phyloP scores from a whole-genome alignment of 495 filamentous ascomycete genomes.

The Penicillium fimorum region DNA sequence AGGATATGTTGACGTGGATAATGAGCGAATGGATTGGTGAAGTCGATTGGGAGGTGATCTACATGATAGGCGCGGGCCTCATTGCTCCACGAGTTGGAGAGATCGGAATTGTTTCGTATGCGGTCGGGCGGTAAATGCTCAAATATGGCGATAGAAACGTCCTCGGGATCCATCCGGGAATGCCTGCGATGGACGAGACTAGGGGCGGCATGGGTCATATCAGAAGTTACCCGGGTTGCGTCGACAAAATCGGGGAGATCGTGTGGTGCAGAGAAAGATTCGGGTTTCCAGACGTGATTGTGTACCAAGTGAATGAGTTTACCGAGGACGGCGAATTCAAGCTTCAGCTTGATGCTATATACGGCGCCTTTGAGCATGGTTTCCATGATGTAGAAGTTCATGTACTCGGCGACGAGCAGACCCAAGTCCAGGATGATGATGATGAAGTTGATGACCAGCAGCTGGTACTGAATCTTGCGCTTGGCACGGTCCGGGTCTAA shows the following conservation, averaged over 20 bases:
- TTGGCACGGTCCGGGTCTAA: conserved; percentile 43
- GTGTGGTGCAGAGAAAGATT: conserved; percentile 27
- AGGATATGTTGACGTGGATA: conserved; percentile 13
- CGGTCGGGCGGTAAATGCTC: conserved; percentile 31
- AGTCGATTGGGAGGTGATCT: conserved; percentile 28
- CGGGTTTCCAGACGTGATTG: conserved; percentile 42
- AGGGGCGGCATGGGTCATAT: conserved; percentile 41
- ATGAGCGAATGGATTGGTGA: conserved; percentile 23
- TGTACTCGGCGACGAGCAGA: conserved; percentile 57
- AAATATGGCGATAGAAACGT: conserved; percentile 47
- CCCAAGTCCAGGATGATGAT: conserved; percentile 57
- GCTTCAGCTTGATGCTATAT: conserved; percentile 65
- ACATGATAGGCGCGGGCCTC: conserved; percentile 32
- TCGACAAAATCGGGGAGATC: conserved; percentile 49
- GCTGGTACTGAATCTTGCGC: conserved; percentile 56
- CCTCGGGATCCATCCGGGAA: conserved; percentile 40
- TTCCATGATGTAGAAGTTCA: conserved; percentile 56
- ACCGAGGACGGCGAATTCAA: conserved; percentile 62
- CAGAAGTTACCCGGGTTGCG: conserved; percentile 42
- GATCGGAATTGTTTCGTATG: conserved; percentile 26
- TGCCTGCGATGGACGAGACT: conserved; percentile 22
- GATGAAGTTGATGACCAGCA: conserved; percentile 57
- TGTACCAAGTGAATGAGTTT: conserved; percentile 46
- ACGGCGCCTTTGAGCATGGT: conserved; percentile 59
- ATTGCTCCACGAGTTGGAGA: conserved; percentile 34